A percentile compares a stretch with the other conserved stretches of the same genome.
Evolutionary conservation across 768 basidiomycete genomes (phyloP).

Genomic region (Auricularia auricula-judae): DNA sequence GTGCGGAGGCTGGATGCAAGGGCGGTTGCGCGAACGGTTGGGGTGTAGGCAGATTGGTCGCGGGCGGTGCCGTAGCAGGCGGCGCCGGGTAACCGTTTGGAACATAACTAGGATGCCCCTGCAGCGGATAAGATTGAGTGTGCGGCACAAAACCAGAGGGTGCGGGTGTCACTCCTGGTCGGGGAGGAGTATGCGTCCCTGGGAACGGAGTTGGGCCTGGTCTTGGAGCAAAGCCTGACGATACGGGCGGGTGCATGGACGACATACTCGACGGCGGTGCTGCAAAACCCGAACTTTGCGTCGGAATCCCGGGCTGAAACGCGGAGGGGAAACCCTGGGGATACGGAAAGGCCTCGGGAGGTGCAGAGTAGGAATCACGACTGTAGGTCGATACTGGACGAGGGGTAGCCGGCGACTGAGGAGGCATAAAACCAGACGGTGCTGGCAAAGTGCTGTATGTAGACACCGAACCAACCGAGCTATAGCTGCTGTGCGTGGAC

Average conservation of each 20-base stretch:
- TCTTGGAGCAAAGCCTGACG: conserved; percentile 2
- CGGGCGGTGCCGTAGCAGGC: conserved; percentile 1
- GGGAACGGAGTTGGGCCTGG: not conserved
- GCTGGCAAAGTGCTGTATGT: not conserved
- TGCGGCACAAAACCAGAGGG: conserved; percentile 3
- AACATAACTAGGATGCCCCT: not conserved
- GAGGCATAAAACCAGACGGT: conserved; percentile 2
- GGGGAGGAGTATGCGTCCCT: conserved; percentile 2
- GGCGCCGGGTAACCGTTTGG: conserved; percentile 1
- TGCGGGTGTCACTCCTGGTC: conserved; percentile 2
- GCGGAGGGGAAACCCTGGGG: not conserved
- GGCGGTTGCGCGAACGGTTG: not conserved
- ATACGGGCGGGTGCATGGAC: not conserved
- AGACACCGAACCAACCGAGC: not conserved
- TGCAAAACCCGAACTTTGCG: not conserved
- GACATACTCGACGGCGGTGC: not conserved
- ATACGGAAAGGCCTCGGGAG: conserved; percentile 4
- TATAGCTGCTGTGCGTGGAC: not conserved
- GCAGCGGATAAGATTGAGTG: not conserved
- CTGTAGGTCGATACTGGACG: conserved; percentile 7
- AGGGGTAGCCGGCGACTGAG: not conserved
- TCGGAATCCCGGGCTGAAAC: not conserved
- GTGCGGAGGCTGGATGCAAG: conserved; percentile 5
- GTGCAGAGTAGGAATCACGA: not conserved
- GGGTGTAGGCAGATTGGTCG: not conserved